Conservation (phyloP, 1,284 basidiomycete species). For the Malassezia restricta region DNA sequence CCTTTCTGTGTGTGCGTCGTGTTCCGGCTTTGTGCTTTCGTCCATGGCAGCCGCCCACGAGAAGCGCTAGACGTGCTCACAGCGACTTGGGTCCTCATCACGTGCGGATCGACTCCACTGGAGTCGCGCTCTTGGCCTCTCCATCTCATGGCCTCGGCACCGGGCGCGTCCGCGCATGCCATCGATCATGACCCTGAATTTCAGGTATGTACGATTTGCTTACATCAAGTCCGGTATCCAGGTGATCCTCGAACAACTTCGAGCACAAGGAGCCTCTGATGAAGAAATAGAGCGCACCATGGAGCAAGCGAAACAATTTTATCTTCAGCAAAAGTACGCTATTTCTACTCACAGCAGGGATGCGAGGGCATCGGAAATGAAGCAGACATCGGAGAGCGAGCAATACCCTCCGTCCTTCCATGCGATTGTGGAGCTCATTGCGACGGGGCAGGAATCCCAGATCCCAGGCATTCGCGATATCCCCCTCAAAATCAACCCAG, state of each 20-base stretch:
- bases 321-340: slow-evolving; percentile 15
- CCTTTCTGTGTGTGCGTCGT: neutral
- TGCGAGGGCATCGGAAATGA: too few species aligned
- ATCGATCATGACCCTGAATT: slow-evolving; percentile 6
- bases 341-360: too few species aligned
- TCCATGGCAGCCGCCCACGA: neutral
- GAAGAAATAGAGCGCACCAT: slow-evolving; percentile 24
- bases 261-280: slow-evolving; percentile 18
- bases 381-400: slow-evolving; percentile 2
- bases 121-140: too few species aligned
- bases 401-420: slow-evolving; percentile 39
- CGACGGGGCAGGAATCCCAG: slow-evolving; percentile 37
- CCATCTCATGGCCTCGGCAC: too few species aligned
- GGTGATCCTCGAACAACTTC: slow-evolving; percentile 23
- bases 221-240: slow-evolving; percentile 18
- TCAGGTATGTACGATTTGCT: neutral
- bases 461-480: slow-evolving; percentile 40
- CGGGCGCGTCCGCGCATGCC: too few species aligned
- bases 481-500: slow-evolving; percentile 39
- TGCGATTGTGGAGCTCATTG: slow-evolving; percentile 41
- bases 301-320: slow-evolving; percentile 24
- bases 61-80: too few species aligned
- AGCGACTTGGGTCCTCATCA: neutral
- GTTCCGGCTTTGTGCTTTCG: neutral
- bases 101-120: neutral